A percentile compares a stretch with the other conserved stretches of the same genome.
Conservation (phyloP, 192 early-diverging fungal species). For the Ramicandelaber brevisporus region DNA sequence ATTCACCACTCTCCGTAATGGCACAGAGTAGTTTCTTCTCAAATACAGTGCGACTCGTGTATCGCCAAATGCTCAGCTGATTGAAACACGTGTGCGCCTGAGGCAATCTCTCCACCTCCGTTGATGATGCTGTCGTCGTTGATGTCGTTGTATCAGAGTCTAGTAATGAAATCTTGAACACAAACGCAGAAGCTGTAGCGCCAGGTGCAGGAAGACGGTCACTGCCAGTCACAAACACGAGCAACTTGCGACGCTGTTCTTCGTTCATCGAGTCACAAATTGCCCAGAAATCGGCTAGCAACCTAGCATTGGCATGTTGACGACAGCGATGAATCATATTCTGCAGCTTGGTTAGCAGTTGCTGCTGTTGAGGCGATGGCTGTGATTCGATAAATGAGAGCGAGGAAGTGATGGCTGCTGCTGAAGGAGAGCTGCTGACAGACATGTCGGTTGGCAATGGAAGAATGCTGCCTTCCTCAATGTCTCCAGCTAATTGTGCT, state of each 20-base stretch:
- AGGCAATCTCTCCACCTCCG: constrained; percentile 48
- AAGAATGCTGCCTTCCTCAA: too few relatives aligned
- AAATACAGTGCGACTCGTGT: constrained; percentile 37
- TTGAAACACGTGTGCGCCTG: constrained; percentile 91
- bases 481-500: too few relatives aligned
- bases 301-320: constrained; percentile 19
- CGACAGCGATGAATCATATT: too few relatives aligned
- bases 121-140: too few relatives aligned
- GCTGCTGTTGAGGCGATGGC: too few relatives aligned
- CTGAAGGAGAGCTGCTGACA: too few relatives aligned
- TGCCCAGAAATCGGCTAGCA: constrained; percentile 52
- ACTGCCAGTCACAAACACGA: constrained; percentile 80
- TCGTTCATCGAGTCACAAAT: constrained; percentile 38
- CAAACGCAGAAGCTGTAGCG: constrained; percentile 20
- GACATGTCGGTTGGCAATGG: too few relatives aligned
- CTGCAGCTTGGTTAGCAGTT: too few relatives aligned
- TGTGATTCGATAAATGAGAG: too few relatives aligned
- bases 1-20: constrained; percentile 52
- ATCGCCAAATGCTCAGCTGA: constrained; percentile 61
- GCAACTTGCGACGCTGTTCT: constrained; percentile 35
- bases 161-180: constrained; percentile 42
- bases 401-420: too few relatives aligned
- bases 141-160: constrained; percentile 25
- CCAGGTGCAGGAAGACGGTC: constrained; percentile 73
- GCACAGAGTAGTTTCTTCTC: constrained; percentile 38